phyloP scores from a whole-genome alignment of 2,329 filamentous ascomycete genomes.

The Neonectria faginata region DNA sequence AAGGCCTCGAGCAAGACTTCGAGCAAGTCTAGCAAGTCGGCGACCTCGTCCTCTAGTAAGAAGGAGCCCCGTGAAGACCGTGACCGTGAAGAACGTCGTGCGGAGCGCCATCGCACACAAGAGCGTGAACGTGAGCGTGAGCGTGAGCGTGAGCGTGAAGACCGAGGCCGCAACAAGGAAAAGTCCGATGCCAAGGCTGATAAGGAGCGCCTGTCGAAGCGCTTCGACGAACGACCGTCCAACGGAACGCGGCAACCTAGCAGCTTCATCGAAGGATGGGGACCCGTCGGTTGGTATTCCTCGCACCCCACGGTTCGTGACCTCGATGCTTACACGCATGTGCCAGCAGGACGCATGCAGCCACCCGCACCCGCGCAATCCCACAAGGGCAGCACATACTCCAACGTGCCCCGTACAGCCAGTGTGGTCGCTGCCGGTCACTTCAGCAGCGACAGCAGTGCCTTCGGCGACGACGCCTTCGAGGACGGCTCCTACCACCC shows the following conservation, averaged over 20 bases:
- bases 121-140: slow-evolving; percentile 35
- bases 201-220: slow-evolving; percentile 53
- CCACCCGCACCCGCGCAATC: slow-evolving; percentile 39
- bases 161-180: slow-evolving; percentile 43
- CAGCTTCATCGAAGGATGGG: slow-evolving; percentile 53
- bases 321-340: slow-evolving; percentile 45
- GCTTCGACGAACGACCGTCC: slow-evolving; percentile 52
- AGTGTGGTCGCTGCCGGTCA: slow-evolving; percentile 43
- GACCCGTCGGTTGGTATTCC: slow-evolving; percentile 48
- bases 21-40: slow-evolving; percentile 35
- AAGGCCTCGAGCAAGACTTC: slow-evolving; percentile 48
- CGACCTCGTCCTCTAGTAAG: slow-evolving; percentile 40
- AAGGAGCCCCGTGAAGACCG: slow-evolving; percentile 39
- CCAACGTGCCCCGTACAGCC: slow-evolving; percentile 48
- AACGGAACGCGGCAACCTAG: slow-evolving; percentile 47
- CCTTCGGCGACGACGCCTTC: slow-evolving; percentile 47
- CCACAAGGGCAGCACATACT: slow-evolving; percentile 40
- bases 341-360: slow-evolving; percentile 45
- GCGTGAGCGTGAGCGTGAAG: slow-evolving; percentile 37
- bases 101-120: slow-evolving; percentile 22
- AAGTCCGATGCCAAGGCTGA: slow-evolving; percentile 48
- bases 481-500: slow-evolving; percentile 53
- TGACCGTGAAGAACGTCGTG: slow-evolving; percentile 41
- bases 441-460: slow-evolving; percentile 48
- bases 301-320: slow-evolving; percentile 43